These are phyloP conservation scores for Pythium brassicae DNA, from an alignment of 352 stramenopile species.

Conservation along the genomic window DNA sequence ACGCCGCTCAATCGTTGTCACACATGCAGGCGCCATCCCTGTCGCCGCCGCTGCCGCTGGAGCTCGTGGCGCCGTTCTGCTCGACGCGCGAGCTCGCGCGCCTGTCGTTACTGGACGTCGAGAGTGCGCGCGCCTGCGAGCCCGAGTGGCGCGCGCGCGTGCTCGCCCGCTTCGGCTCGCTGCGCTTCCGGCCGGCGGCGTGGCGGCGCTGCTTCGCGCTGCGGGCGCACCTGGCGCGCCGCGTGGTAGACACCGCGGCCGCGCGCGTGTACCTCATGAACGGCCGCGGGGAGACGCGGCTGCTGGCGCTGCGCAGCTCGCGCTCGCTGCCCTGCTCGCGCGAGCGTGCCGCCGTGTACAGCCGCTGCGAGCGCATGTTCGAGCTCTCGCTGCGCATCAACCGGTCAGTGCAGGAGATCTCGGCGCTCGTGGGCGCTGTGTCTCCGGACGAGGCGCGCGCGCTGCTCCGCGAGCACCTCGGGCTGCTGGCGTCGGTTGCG, in stretches of 20 bases:
- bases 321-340: constrained; percentile 73
- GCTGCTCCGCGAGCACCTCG: constrained; percentile 81
- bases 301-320: constrained; percentile 46
- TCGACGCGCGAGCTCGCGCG: constrained; percentile 32
- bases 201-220: constrained; percentile 70
- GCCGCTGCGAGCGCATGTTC: constrained; percentile 84
- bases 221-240: constrained; percentile 53
- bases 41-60: constrained; percentile 3
- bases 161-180: constrained; percentile 37
- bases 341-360: constrained; percentile 75
- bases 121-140: constrained; percentile 42
- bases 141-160: constrained; percentile 62
- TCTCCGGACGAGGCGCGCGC: constrained; percentile 72
- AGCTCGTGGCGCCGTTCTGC: constrained; percentile 54
- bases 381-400: constrained; percentile 86
- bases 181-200: constrained; percentile 43
- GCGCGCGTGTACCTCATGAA: constrained; percentile 85
- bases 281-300: constrained; percentile 61
- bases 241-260: constrained; percentile 51
- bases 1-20: too few species aligned
- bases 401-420: constrained; percentile 84
- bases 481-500: constrained; percentile 77
- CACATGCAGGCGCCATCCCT: too few species aligned
- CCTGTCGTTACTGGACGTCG: constrained; percentile 42
- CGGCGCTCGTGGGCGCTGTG: constrained; percentile 75